Evolutionary conservation across 805 yeast species (phyloP).

Genomic region (Schizosaccharomyces octosporus): DNA sequence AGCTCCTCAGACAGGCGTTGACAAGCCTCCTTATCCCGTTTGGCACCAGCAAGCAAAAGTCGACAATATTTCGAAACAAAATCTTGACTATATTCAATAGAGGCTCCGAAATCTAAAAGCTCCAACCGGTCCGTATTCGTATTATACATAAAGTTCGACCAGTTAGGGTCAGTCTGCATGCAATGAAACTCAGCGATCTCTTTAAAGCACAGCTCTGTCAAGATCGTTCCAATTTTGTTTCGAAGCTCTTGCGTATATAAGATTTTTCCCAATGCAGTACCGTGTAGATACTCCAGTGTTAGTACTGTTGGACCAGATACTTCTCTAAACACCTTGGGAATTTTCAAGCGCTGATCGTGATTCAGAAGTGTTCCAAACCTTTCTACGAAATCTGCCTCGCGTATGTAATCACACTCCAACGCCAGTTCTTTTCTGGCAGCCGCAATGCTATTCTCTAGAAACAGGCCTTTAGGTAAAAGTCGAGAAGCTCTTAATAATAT

Average conservation of each 20-base stretch:
- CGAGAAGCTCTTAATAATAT: slow-evolving; percentile 67
- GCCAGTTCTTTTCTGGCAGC: slow-evolving; percentile 81
- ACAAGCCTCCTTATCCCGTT: slow-evolving; percentile 37
- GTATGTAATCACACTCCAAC: slow-evolving; percentile 90
- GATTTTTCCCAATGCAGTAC: slow-evolving; percentile 58
- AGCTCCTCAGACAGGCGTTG: slow-evolving; percentile 41
- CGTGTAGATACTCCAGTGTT: slow-evolving; percentile 75
- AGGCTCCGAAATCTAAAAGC: slow-evolving; percentile 84
- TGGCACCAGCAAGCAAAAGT: slow-evolving; percentile 51
- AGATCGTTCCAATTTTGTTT: slow-evolving; percentile 39
- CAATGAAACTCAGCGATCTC: slow-evolving; percentile 68
- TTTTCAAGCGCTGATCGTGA: slow-evolving; percentile 38
- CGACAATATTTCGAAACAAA: slow-evolving; percentile 48
- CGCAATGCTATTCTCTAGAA: slow-evolving; percentile 71
- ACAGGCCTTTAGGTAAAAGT: slow-evolving; percentile 71
- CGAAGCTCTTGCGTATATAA: slow-evolving; percentile 18
- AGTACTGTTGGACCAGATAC: slow-evolving; percentile 61
- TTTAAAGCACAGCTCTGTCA: slow-evolving; percentile 63
- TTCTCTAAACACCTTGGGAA: slow-evolving; percentile 59
- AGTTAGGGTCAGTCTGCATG: slow-evolving; percentile 98
- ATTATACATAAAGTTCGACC: slow-evolving; percentile 91
- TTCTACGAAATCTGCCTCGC: slow-evolving; percentile 62
- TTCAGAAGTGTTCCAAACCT: slow-evolving; percentile 38
- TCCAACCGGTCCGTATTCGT: slow-evolving; percentile 47
- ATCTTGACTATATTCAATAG: slow-evolving; percentile 45